A percentile compares a stretch with the other conserved stretches of the same genome.
These are phyloP conservation scores for Ophidiomyces ophidiicola DNA, from an alignment of 2,329 filamentous ascomycete genomes.

Conservation along the genomic window DNA sequence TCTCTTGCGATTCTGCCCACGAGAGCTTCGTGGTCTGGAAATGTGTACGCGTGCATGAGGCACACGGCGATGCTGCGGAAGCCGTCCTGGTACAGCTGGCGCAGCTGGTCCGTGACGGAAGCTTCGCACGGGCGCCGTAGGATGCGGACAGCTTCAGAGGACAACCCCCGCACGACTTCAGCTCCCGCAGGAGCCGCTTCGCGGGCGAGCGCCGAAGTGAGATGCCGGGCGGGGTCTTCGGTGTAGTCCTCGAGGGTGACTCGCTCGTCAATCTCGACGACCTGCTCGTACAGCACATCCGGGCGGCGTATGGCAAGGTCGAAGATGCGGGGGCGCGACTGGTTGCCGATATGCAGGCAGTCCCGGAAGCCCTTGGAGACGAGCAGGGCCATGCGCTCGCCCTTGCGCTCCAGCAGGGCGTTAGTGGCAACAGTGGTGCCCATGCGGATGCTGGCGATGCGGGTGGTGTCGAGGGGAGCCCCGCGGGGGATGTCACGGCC, in stretches of 20 bases:
- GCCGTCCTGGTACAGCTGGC: constrained; percentile 55
- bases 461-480: constrained; percentile 63
- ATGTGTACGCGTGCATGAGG: constrained; percentile 86
- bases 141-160: constrained; percentile 62
- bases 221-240: constrained; percentile 60
- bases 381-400: constrained; percentile 74
- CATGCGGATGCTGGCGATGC: constrained; percentile 89
- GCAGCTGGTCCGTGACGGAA: constrained; percentile 45
- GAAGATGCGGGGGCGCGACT: constrained; percentile 80
- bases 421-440: constrained; percentile 92
- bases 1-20: constrained; percentile 65
- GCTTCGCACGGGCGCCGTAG: constrained; percentile 48
- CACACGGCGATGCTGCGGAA: constrained; percentile 78
- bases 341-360: constrained; percentile 79
- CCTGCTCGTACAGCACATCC: constrained; percentile 70
- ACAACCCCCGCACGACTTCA: constrained; percentile 57
- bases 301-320: constrained; percentile 78
- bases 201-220: constrained; percentile 35
- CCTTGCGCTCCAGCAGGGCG: constrained; percentile 77
- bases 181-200: constrained; percentile 35
- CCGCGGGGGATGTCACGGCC: constrained; percentile 66
- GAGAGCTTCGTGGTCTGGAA: constrained; percentile 69
- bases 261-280: constrained; percentile 82
- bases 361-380: constrained; percentile 82
- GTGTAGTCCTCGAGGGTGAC: constrained; percentile 88